Conservation (phyloP, 108 stramenopile species). For the Nitzschia inconspicua region DNA sequence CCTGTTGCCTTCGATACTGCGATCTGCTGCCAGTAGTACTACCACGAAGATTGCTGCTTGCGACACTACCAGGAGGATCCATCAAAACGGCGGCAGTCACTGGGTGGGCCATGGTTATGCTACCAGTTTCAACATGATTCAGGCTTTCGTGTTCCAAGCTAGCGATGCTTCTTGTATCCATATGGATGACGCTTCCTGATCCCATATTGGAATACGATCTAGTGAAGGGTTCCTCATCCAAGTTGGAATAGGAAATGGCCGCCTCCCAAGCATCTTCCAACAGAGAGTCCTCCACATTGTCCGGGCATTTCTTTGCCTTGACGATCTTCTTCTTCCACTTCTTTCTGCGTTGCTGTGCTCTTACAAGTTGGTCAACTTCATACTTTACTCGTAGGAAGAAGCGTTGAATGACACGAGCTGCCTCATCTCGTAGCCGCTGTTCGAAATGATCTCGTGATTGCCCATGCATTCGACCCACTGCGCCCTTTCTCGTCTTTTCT, state of each 20-base stretch:
- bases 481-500: conserved; percentile 17
- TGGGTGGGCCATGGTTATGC: neutral
- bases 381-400: conserved; percentile 67
- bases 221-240: conserved; percentile 5
- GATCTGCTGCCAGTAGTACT: too few relatives aligned
- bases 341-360: conserved; percentile 43
- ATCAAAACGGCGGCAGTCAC: too few relatives aligned
- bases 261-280: conserved; percentile 46
- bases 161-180: neutral
- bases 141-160: too few relatives aligned
- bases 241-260: conserved; percentile 2
- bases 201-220: neutral
- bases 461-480: conserved; percentile 26
- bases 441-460: conserved; percentile 20
- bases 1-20: neutral
- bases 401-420: conserved; percentile 60
- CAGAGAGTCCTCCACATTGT: conserved; percentile 37
- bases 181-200: neutral
- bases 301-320: conserved; percentile 21
- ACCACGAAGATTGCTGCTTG: neutral
- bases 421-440: conserved; percentile 22
- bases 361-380: conserved; percentile 64
- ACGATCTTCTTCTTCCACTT: conserved; percentile 32
- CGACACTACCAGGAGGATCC: neutral
- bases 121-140: neutral